Base-by-base conservation (phyloP, 2,329 filamentous ascomycete species). In the Passalora sequoiae region DNA sequence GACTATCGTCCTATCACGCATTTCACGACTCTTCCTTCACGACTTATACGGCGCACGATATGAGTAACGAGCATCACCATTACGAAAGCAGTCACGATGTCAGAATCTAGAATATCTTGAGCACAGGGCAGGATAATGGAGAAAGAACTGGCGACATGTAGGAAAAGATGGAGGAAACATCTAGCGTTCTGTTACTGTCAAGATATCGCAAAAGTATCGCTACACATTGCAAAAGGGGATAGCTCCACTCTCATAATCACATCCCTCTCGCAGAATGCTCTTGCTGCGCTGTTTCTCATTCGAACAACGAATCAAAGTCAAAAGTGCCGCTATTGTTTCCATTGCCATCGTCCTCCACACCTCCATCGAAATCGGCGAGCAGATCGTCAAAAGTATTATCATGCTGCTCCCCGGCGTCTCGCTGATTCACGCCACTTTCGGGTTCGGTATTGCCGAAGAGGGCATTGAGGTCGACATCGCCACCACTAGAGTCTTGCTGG, bases 301-400 rank as follows among this genome's bases (percentile, higher is more conserved):
- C 43, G 36, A 55, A 55, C 29, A 55, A 29, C 30, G 50, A 46
- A 22, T 55, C 52, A 41, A 55, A 55, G 25, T 55, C 52, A 16
- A 55, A 43, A 38, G 21, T 36, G 4, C 30, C 44, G 8, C 37
- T 35, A 10, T 33, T 28, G 13, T 64, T 57, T 3, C 60, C 63
- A 22, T 51, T 47, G 13, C 36, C 46, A 28, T 44, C 48, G 19
- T 44, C 48, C 16, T 45, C 47, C 20, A 46, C 51, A n/a, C 47
- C 50, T 4, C 48, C 57, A 25, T 58, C 57, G 44, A 66, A 64
- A 29, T 62, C 56, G 15, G 53, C 55, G 56, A 66, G 59, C 4
- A 66, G 39, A 32, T 66, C 63, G 38, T 66, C 62, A 38, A 67
- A 64, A 2, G 53, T 53, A 12, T 44, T 51, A 20, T 61, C 59